Percentiles rank a stretch among this genome's conserved stretches.
phyloP scores from a whole-genome alignment of 192 early-diverging fungal species.

The Coemansia reversa region DNA sequence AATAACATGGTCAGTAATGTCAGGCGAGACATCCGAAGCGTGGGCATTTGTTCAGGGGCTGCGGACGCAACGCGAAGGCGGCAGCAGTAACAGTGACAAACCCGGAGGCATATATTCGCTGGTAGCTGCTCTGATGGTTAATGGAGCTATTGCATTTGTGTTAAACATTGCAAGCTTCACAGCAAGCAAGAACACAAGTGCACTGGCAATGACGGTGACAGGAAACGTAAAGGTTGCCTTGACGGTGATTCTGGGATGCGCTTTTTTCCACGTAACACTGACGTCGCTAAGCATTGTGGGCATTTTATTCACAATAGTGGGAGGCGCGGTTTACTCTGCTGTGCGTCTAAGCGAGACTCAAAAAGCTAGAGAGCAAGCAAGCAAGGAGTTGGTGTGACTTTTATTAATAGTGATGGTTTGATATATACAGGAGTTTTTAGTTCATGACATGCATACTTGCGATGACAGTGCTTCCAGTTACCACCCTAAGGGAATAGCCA shows the following conservation, averaged over 20 bases:
- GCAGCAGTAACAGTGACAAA: conserved; percentile 6
- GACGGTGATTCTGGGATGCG: conserved; percentile 47
- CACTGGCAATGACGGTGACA: conserved; percentile 59
- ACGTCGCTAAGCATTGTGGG: conserved; percentile 34
- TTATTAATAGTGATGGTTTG: too few species aligned
- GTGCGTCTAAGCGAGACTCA: conserved; percentile 12
- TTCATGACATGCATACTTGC: too few species aligned
- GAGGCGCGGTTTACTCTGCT: conserved; percentile 28
- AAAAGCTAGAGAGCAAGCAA: background rate
- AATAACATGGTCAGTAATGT: conserved; percentile 59
- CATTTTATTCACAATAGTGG: conserved; percentile 38
- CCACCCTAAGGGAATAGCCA: too few species aligned
- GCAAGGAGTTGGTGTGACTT: background rate
- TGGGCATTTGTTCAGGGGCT: conserved; percentile 1
- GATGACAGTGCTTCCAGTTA: too few species aligned
- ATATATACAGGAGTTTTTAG: too few species aligned
- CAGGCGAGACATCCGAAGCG: conserved; percentile 60
- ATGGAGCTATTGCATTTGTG: conserved; percentile 82
- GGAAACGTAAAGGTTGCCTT: conserved; percentile 62
- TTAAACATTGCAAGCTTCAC: conserved; percentile 84
- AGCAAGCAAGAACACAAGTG: conserved; percentile 83
- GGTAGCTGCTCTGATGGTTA: conserved; percentile 62
- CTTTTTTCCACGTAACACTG: conserved; percentile 34
- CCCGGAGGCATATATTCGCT: background rate
- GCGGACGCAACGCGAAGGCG: background rate